Percentiles rank a stretch among this genome's conserved stretches.
Conservation (phyloP, 2,329 filamentous ascomycete species). For the Colletotrichum musicola region DNA sequence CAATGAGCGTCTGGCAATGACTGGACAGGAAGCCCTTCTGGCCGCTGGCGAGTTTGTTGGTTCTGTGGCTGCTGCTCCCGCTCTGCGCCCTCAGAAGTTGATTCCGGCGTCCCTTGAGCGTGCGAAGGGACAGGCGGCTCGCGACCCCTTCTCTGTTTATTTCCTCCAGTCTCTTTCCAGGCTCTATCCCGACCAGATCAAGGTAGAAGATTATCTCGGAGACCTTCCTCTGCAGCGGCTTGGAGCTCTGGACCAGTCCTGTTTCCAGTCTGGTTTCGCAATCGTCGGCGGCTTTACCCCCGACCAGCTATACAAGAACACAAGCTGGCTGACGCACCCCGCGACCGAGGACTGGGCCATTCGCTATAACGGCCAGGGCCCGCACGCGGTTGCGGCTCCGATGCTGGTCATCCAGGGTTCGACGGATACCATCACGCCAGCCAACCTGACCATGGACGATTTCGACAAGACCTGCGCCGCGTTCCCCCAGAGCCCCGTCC, state of each 20-base stretch:
- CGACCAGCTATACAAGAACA: conserved; percentile 36
- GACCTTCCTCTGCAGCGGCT: conserved; percentile 17
- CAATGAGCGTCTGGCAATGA: conserved; percentile 42
- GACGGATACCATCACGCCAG: conserved; percentile 38
- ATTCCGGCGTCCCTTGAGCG: conserved; percentile 29
- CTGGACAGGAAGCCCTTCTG: conserved; percentile 18
- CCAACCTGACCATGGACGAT: conserved; percentile 10
- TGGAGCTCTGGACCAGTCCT: conserved; percentile 31
- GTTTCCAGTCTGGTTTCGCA: conserved; percentile 31
- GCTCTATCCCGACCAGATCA: conserved; percentile 35
- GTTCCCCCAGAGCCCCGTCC: conserved; percentile 12
- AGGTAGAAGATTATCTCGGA: conserved; percentile 38
- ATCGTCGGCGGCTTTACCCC: conserved; percentile 28
- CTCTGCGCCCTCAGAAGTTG: conserved; percentile 32
- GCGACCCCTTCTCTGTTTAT: conserved; percentile 37
- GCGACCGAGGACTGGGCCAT: conserved; percentile 18
- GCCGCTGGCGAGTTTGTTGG: conserved; percentile 35
- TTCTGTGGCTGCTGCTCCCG: conserved; percentile 37
- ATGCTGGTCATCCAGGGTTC: conserved; percentile 43
- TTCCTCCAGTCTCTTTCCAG: conserved; percentile 38
- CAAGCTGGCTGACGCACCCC: conserved; percentile 30
- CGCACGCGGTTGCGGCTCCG: conserved; percentile 40
- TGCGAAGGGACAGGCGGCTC: conserved; percentile 29
- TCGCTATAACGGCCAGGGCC: conserved; percentile 40
- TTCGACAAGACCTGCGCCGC: conserved; percentile 18